phyloP scores from a whole-genome alignment of 2,329 filamentous ascomycete species.

The Calycina herbarum region DNA sequence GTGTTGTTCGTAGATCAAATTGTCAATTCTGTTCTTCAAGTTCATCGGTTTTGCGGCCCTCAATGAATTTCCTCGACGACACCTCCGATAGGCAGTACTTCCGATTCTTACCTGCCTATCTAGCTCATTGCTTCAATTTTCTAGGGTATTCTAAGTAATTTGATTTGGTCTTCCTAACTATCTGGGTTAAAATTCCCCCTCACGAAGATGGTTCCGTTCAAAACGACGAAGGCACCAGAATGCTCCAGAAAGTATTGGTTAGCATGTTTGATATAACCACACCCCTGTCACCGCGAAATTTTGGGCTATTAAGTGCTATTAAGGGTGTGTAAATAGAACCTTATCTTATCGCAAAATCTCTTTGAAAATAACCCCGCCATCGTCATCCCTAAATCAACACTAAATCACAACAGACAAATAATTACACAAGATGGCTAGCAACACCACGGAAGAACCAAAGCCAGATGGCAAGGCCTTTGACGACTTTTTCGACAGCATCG shows the following conservation, averaged over 20 bases:
- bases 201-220: not conserved
- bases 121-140: too few species aligned
- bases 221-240: conserved; percentile 3
- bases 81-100: too few species aligned
- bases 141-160: too few species aligned
- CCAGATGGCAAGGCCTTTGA: conserved; percentile 46
- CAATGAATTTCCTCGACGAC: too few species aligned
- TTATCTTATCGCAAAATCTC: conserved; percentile 14
- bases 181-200: not conserved
- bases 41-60: not conserved
- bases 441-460: conserved; percentile 42
- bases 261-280: not conserved
- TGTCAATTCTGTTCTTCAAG: not conserved
- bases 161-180: too few species aligned
- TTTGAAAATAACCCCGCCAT: conserved; percentile 27
- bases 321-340: not conserved
- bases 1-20: not conserved
- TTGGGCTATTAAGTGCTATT: not conserved
- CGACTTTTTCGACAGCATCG: conserved; percentile 63
- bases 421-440: conserved; percentile 43
- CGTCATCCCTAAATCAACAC: conserved; percentile 20
- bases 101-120: too few species aligned
- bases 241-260: not conserved
- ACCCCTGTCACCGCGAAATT: not conserved
- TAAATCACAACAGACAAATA: not conserved